These are phyloP conservation scores for Ensete ventricosum DNA, from an alignment of 176 grass and related monocot species.

Conservation along the genomic window DNA sequence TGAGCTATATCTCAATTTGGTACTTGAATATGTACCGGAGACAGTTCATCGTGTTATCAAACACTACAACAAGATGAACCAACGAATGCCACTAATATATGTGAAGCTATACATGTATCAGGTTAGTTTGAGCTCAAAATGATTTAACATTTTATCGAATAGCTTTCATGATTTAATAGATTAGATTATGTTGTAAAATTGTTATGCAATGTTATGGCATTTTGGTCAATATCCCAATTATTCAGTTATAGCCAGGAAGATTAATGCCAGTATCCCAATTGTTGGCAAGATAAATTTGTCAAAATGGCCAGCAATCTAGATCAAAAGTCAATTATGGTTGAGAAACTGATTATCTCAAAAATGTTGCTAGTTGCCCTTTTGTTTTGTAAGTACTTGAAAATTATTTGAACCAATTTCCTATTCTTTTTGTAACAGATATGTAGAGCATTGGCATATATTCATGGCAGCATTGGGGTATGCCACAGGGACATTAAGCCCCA, in stretches of 20 bases:
- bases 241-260: too few species aligned
- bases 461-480: conserved; percentile 52
- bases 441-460: conserved; percentile 64
- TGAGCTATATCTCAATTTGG: conserved; percentile 67
- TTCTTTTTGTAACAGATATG: conserved; percentile 36
- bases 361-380: background rate
- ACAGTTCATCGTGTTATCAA: conserved; percentile 57
- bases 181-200: too few species aligned
- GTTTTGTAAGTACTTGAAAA: background rate
- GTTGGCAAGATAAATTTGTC: too few species aligned
- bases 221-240: too few species aligned
- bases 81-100: conserved; percentile 59
- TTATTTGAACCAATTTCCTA: background rate
- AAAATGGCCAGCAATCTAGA: too few species aligned
- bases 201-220: too few species aligned
- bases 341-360: too few species aligned
- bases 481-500: conserved; percentile 88
- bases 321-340: too few species aligned
- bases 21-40: conserved; percentile 81
- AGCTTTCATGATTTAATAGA: background rate
- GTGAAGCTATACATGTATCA: conserved; percentile 84
- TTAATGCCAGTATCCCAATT: too few species aligned
- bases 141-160: conserved; percentile 2
- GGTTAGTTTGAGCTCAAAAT: conserved; percentile 27
- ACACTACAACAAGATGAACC: conserved; percentile 62